Base-by-base conservation (phyloP, 2,329 filamentous ascomycete species). In the Ascochyta rabiei region DNA sequence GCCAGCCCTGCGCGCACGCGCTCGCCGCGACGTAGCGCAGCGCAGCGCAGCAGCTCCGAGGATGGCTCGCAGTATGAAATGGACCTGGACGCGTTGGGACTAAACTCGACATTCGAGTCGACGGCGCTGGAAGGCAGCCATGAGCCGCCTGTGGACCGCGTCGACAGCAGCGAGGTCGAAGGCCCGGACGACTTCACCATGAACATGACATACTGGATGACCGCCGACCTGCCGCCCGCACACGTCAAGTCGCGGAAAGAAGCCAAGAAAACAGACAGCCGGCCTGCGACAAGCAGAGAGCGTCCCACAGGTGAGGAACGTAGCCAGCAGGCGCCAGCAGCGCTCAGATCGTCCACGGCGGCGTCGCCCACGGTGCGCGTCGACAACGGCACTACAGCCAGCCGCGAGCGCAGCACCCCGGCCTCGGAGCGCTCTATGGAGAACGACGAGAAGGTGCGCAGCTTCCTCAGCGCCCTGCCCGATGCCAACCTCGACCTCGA, bases 141-240 rank as follows among this genome's bases (percentile, higher is more conserved):
- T 26, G 61, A 67, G 52, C 62, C 68, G 19, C 64, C 69, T 13
- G 56, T 75, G n/a, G 75, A 77, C 43, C 67, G 67, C 10, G 67
- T 77, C 16, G 63, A 72, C 12, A 76, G 69, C 34, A 75, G 74
- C 57, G 75, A 77, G 13, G 72, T 77, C 23, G 75, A 75, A 38
- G 75, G 75, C 6, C 75, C 75, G 2, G 74, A 73, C 43, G 75
- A 77, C 59, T 77, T 77, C 55, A 77, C 75, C 6, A 70, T 74
- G 68, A 77, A 77, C 59, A 74, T 77, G 73, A 75, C 75, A 30
- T 76, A 72, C 58, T 77, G 73, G 73, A 77, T 77, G 75, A 72
- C 71, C 2, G 64, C 72, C 23, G 68, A 72, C 46, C 60, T 75
- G 31, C 66, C 68, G 33, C 48, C 63, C 48, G 50, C 65, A 15